Evolutionary conservation across 371 early-diverging fungal genomes (phyloP), one percentile per base, ranked within the genome.

Genomic region (Syncephalastrum monosporum): DNA sequence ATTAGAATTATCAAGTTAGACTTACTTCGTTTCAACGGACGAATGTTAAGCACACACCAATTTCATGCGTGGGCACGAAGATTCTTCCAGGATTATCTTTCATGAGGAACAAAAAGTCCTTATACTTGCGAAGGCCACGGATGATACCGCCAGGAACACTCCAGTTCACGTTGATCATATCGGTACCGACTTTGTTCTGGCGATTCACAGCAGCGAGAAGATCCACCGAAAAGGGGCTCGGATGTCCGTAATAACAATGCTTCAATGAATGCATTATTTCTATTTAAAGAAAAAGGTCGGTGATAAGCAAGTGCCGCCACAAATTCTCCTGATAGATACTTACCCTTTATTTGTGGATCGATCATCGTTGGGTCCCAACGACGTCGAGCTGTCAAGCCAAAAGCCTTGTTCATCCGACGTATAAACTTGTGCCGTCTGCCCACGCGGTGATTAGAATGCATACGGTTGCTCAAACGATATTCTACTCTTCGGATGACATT

Each of bases 1-100:
- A 38, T 5, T 21, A 38, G 51, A 15, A 15, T 33, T 25, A 29
- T 4, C 38, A 5, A 12, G 47, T 29, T 2, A 16, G 16, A 42
- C 5, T n/a, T 14, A 3, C n/a, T 27, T 27, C 27, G 3, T 27
- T 27, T 27, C 25, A 55, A 17, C 3, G 38, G 38, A 12, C 38
- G 10, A 33, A 10, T 12, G 2, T 12, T 8, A 10, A 6, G 27
- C 12, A 24, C 27, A 27, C 23, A 59, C 48, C 68, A 46, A 77
- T 74, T 45, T 72, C 72, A 14, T 74, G 21, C 2, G 75, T 72
- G 0, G 78, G 74, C 3, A 77, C 78, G 3, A 69, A 25, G 0
- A 69, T 65, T 46, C 62, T 14, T 2, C 12, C 45, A n/a, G 63
- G 57, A 19, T 67, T 29, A 21, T 45, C 45, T 42, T 50, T 57